These are phyloP conservation scores for Strobilomyces echinocephalus DNA, from an alignment of 768 basidiomycete genomes.

Conservation along the genomic window DNA sequence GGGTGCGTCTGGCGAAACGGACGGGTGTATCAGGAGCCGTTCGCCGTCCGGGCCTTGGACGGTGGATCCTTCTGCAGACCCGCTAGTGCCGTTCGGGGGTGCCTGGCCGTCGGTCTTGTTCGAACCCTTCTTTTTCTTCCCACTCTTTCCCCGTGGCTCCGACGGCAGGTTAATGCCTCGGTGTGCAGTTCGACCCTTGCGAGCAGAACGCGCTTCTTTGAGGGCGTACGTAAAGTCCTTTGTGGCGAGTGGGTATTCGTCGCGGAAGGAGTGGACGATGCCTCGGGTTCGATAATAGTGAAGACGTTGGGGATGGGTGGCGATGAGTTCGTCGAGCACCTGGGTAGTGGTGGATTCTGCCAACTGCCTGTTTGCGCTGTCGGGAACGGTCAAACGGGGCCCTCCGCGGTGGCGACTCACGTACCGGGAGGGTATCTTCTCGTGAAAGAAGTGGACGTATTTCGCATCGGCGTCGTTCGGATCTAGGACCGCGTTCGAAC, in stretches of 20 bases:
- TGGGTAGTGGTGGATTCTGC: slow-evolving; percentile 78
- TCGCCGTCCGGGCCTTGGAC: slow-evolving; percentile 49
- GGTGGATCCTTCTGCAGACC: slow-evolving; percentile 35
- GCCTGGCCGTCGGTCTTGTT: slow-evolving; percentile 57
- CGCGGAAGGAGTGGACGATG: slow-evolving; percentile 84
- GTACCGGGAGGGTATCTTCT: slow-evolving; percentile 90
- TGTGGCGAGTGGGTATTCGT: slow-evolving; percentile 69
- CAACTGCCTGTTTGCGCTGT: slow-evolving; percentile 55
- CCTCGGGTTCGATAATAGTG: slow-evolving; percentile 89
- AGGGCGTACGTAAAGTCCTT: slow-evolving; percentile 81
- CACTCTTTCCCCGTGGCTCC: slow-evolving; percentile 39
- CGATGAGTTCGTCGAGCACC: slow-evolving; percentile 77
- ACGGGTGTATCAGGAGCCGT: slow-evolving; percentile 58
- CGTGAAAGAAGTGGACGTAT: slow-evolving; percentile 93
- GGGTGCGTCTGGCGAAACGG: slow-evolving; percentile 70
- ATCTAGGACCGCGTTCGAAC: slow-evolving; percentile 40
- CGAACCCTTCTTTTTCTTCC: slow-evolving; percentile 53
- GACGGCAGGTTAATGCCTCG: slow-evolving; percentile 36
- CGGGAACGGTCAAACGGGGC: slow-evolving; percentile 14
- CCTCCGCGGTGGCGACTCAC: slow-evolving; percentile 19
- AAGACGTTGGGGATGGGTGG: slow-evolving; percentile 64
- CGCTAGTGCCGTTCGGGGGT: slow-evolving; percentile 62
- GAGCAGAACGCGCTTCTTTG: slow-evolving; percentile 66
- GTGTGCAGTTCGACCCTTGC: slow-evolving; percentile 60
- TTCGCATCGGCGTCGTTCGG: slow-evolving; percentile 72